Evolutionary conservation across 2,329 filamentous ascomycete genomes (phyloP), one percentile per base, ranked within the genome.

Genomic region (Calycina herbarum): DNA sequence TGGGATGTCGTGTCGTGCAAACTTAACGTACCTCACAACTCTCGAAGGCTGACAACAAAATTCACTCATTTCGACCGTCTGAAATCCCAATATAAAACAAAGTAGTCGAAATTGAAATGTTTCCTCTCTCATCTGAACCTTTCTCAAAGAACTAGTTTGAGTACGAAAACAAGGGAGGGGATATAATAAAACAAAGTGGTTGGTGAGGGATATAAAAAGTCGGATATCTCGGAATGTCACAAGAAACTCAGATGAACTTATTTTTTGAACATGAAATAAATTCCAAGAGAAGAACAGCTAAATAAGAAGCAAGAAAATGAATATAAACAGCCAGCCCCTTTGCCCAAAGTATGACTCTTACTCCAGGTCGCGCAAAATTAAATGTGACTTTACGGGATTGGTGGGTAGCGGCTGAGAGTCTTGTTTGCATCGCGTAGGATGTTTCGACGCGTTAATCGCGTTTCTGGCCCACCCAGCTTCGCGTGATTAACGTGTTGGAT

Each of bases 371-470:
- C 59, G 42, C 40, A 54, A 31, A 31, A 51, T 20, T 20, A 51
- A 51, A 51, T 51, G 20, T 51, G 45, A 51, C 45, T 61, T 31
- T 31, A 20, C 42, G 59, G 40, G 59, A 61, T 45, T 61, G 59
- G 59, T 31, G 27, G 48, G 17, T 24, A 35, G 24, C 8, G 35
- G 11, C 6, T 45, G 33, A 45, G n/a, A 45, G 15, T n/a, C 29
- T 61, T 61, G 59, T 61, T 61, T 54, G 40, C 59, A 51, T 15
- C 15, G 59, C 40, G 31, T 42, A n/a, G 29, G 8, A 45, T 54
- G 59, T 61, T 61, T 61, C 59, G 54, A 51, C 59, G 59, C 59
- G 59, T 51, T 20, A 31, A 29, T 51, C 40, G 59, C 42, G 31
- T 40, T 27, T 51, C 45, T 51, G 45, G 20, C n/a, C n/a, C 45